These are phyloP conservation scores for Globisporangium canariense DNA, from an alignment of 352 stramenopile species.

Conservation along the genomic window DNA sequence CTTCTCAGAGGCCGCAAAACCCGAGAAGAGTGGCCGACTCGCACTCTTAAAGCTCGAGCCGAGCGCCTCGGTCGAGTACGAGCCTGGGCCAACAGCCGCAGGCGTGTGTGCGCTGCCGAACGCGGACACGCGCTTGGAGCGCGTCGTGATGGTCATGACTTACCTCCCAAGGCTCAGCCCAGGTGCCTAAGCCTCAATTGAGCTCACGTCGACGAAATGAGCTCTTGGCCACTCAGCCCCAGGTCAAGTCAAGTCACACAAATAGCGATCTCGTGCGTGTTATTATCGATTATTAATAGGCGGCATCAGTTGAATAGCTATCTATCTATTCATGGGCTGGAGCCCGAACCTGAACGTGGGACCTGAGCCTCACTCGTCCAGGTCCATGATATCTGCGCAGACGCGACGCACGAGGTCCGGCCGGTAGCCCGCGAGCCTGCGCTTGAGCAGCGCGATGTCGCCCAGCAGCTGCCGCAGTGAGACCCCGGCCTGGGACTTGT, in stretches of 20 bases:
- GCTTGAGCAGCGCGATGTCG: conserved; percentile 44
- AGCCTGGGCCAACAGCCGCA: conserved; percentile 54
- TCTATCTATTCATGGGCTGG: not conserved
- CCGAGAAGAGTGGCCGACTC: conserved; percentile 47
- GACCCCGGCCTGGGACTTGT: conserved; percentile 31
- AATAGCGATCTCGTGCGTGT: not conserved
- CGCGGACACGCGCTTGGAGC: conserved; percentile 66
- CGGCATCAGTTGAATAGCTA: not conserved
- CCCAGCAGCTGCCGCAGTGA: conserved; percentile 48
- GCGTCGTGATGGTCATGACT: conserved; percentile 78
- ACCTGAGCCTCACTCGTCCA: conserved; percentile 20
- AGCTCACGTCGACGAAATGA: conserved; percentile 2
- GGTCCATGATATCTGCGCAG: conserved; percentile 35
- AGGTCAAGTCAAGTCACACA: not conserved
- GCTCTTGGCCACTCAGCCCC: not conserved
- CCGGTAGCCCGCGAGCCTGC: conserved; percentile 44
- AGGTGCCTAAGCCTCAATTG: not conserved
- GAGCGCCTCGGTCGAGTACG: conserved; percentile 51
- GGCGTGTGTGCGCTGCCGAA: conserved; percentile 49
- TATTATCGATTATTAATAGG: conserved; percentile 6
- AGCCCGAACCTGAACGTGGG: not conserved
- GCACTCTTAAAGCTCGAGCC: conserved; percentile 47
- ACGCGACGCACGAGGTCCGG: conserved; percentile 52
- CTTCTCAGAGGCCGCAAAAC: conserved; percentile 67
- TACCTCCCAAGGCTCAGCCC: not conserved